phyloP scores from a whole-genome alignment of 2,329 filamentous ascomycete genomes.

The Fusarium xyrophilum region DNA sequence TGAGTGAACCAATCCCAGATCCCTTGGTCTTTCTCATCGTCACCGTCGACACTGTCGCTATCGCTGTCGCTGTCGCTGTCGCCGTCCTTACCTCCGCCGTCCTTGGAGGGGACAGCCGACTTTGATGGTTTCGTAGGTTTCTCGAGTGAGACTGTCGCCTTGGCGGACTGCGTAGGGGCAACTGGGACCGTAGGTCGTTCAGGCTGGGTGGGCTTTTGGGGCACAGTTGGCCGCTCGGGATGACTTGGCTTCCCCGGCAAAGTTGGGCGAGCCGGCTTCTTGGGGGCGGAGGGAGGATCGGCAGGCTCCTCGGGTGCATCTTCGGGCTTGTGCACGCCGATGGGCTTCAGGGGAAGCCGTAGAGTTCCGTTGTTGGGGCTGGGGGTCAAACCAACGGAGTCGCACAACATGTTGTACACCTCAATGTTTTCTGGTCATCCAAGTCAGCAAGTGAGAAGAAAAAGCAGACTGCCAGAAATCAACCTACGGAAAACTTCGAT shows the following conservation, averaged over 20 bases:
- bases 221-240: slow-evolving; percentile 23
- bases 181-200: slow-evolving; percentile 18
- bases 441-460: slow-evolving; percentile 36
- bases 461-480: background rate
- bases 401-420: slow-evolving; percentile 93
- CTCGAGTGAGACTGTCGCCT: slow-evolving; percentile 29
- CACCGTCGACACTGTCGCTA: slow-evolving; percentile 32
- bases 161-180: slow-evolving; percentile 23
- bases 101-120: slow-evolving; percentile 20
- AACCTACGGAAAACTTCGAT: slow-evolving; percentile 84
- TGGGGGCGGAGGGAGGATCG: slow-evolving; percentile 53
- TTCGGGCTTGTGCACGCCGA: slow-evolving; percentile 66
- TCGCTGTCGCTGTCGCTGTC: slow-evolving; percentile 15
- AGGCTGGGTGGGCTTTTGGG: slow-evolving; percentile 26
- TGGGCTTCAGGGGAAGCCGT: slow-evolving; percentile 69
- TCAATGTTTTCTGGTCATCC: slow-evolving; percentile 88
- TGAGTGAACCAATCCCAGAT: slow-evolving; percentile 62
- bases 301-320: slow-evolving; percentile 57
- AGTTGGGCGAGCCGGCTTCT: slow-evolving; percentile 34
- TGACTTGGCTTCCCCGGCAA: slow-evolving; percentile 25
- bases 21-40: slow-evolving; percentile 44
- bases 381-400: slow-evolving; percentile 77
- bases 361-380: slow-evolving; percentile 88
- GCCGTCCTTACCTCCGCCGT: slow-evolving; percentile 13
- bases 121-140: slow-evolving; percentile 27